phyloP scores from a whole-genome alignment of 148 eudicot genomes.

The Camellia granthamiana region DNA sequence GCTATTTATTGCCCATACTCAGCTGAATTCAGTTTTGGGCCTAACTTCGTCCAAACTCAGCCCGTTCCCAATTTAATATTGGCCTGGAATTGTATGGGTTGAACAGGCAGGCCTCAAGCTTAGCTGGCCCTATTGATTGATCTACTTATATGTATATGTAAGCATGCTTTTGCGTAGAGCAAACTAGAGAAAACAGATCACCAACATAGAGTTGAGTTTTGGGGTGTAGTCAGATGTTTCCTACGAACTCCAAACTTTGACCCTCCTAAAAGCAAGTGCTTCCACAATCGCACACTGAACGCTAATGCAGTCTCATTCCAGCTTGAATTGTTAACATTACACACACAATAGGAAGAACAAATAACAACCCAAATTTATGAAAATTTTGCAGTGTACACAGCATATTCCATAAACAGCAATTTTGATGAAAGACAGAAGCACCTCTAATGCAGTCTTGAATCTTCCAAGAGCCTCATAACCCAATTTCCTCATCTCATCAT shows the following conservation, averaged over 20 bases:
- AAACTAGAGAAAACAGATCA: too few relatives aligned
- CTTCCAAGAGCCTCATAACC: constrained; percentile 78
- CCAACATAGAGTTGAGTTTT: background rate
- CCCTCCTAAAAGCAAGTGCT: background rate
- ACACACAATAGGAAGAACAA: background rate
- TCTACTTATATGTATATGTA: background rate
- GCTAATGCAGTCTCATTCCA: background rate
- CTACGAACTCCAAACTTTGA: background rate
- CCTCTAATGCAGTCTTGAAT: constrained; percentile 75
- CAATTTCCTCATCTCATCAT: constrained; percentile 66
- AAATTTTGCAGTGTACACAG: background rate
- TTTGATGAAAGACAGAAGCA: constrained; percentile 24
- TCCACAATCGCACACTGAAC: background rate
- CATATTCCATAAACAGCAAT: background rate
- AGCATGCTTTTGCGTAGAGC: background rate
- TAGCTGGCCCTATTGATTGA: too few relatives aligned
- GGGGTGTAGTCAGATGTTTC: background rate
- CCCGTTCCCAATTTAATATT: background rate
- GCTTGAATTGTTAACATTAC: background rate
- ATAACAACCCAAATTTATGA: background rate
- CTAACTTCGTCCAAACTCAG: background rate
- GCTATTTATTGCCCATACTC: background rate
- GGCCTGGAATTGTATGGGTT: background rate
- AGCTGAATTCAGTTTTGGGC: background rate
- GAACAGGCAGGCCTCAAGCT: background rate